A percentile compares a stretch with the other conserved stretches of the same genome.
phyloP scores from a whole-genome alignment of 176 grass and related monocot genomes.

The Ampelocalamus luodianensis region DNA sequence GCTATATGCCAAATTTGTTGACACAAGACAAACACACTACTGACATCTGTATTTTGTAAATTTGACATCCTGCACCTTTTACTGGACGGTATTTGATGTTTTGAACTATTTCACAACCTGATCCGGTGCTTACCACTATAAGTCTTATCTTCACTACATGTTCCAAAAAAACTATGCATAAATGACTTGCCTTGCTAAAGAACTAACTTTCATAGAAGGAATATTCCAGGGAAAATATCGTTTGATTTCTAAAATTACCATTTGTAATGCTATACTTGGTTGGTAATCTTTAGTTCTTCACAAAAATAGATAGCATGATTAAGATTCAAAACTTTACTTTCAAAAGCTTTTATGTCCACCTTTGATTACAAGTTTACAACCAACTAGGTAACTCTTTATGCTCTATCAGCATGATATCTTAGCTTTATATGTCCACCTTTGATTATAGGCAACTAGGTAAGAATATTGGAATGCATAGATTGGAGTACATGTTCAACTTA shows the following conservation, averaged over 20 bases:
- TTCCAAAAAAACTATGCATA: background rate
- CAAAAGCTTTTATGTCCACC: background rate
- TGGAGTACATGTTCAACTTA: background rate
- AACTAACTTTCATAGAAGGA: background rate
- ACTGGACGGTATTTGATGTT: background rate
- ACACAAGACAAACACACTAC: background rate
- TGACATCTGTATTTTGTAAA: background rate
- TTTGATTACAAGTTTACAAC: background rate
- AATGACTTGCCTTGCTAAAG: background rate
- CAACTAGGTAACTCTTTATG: background rate
- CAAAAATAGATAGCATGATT: background rate
- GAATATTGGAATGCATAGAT: background rate
- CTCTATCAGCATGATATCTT: background rate
- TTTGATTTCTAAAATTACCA: constrained; percentile 8
- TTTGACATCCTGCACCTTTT: background rate
- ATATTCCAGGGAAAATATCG: background rate
- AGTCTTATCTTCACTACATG: background rate
- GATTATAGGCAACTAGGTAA: background rate
- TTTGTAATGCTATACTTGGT: constrained; percentile 2
- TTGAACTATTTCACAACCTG: background rate
- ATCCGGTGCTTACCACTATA: background rate
- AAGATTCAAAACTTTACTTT: background rate
- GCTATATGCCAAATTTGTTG: background rate
- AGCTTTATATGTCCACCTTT: background rate
- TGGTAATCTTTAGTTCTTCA: background rate